Conservation (phyloP, 1,284 basidiomycete genomes). For the Moesziomyces antarcticus region DNA sequence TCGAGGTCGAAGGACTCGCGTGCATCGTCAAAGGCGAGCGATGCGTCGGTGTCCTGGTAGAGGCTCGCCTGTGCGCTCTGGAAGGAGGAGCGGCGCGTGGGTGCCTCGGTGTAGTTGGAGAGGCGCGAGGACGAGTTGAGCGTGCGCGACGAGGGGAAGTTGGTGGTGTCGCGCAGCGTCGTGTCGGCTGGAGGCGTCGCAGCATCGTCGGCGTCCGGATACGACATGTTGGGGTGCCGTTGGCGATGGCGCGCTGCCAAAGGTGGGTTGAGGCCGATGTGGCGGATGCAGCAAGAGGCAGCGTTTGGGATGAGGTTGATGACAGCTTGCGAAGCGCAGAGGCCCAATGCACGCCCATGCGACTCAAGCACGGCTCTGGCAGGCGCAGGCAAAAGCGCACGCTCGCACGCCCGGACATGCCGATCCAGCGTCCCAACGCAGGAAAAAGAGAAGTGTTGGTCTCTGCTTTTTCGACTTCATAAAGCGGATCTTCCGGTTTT, state of each 20-base stretch:
- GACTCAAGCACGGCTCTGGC: too few species aligned
- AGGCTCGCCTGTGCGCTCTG: slow-evolving; percentile 33
- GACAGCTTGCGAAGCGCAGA: neutral
- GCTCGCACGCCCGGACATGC: neutral
- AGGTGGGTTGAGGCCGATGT: too few species aligned
- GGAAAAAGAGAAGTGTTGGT: slow-evolving; percentile 4
- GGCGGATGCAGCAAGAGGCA: too few species aligned
- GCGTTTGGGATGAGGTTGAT: too few species aligned
- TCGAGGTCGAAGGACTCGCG: slow-evolving; percentile 19
- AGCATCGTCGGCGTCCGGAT: slow-evolving; percentile 3
- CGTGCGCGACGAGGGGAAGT: slow-evolving; percentile 20
- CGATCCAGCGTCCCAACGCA: neutral
- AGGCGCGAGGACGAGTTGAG: slow-evolving; percentile 27
- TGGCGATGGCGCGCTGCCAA: too few species aligned
- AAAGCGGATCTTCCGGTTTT: neutral
- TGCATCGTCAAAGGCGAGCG: slow-evolving; percentile 20
- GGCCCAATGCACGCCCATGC: neutral
- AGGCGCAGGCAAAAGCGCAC: too few species aligned
- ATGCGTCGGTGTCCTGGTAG: slow-evolving; percentile 33
- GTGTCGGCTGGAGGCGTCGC: slow-evolving; percentile 6
- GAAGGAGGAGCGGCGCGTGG: slow-evolving; percentile 33
- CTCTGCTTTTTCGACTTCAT: neutral
- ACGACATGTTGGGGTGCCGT: slow-evolving; percentile 4
- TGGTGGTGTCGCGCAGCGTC: neutral
- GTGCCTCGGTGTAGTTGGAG: slow-evolving; percentile 30